Conservation (phyloP, 805 yeast species). For the Zygotorulaspora danielsina region DNA sequence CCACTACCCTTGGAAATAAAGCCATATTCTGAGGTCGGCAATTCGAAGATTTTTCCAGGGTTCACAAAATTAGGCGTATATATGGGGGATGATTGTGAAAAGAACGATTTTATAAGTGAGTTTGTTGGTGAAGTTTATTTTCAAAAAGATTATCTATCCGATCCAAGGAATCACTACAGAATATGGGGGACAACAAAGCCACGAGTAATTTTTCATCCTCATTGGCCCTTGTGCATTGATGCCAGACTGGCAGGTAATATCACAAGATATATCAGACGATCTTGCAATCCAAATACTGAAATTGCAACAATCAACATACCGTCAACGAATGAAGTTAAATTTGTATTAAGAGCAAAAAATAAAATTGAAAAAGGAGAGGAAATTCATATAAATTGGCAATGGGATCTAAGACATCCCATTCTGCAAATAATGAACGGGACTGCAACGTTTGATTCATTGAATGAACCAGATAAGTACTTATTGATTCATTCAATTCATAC, state of each 20-base stretch:
- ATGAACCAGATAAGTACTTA: conserved; percentile 49
- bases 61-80: conserved; percentile 65
- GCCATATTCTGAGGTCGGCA: conserved; percentile 54
- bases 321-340: conserved; percentile 40
- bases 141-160: conserved; percentile 57
- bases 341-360: conserved; percentile 53
- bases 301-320: conserved; percentile 45
- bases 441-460: conserved; percentile 48
- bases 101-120: conserved; percentile 53
- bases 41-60: conserved; percentile 62
- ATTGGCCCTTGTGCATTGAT: conserved; percentile 67
- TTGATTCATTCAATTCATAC: conserved; percentile 61
- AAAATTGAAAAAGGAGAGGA: conserved; percentile 65
- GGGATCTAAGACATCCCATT: conserved; percentile 81
- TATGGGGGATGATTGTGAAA: conserved; percentile 38
- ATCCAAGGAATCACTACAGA: conserved; percentile 72
- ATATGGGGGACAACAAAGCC: conserved; percentile 66
- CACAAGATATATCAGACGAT: conserved; percentile 67
- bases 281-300: conserved; percentile 74
- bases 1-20: conserved; percentile 42
- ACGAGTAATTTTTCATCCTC: conserved; percentile 51
- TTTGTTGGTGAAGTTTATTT: conserved; percentile 69
- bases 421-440: conserved; percentile 45
- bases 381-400: conserved; percentile 78
- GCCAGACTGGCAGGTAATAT: conserved; percentile 83